Evolutionary conservation across 805 yeast species (phyloP).

Genomic region (Ogataea nitratoaversa): DNA sequence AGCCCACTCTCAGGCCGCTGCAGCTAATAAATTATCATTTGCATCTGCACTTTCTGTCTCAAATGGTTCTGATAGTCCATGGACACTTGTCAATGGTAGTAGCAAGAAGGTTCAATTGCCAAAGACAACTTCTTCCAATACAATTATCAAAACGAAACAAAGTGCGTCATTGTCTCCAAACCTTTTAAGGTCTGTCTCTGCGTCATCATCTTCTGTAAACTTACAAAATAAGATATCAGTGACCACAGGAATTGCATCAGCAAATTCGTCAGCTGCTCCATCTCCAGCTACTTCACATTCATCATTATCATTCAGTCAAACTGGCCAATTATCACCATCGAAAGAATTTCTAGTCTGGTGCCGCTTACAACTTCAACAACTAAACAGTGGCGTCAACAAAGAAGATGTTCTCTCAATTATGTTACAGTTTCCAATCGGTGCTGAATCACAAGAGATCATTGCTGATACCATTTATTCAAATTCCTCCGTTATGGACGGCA

Average conservation of each 20-base stretch:
- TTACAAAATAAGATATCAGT: no score
- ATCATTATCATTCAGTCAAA: slow-evolving; percentile 2
- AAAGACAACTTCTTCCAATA: slow-evolving; percentile 20
- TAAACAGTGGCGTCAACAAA: slow-evolving; percentile 71
- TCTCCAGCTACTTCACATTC: slow-evolving; percentile 30
- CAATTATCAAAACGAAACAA: slow-evolving; percentile 14
- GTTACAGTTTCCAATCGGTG: slow-evolving; percentile 70
- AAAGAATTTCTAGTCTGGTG: slow-evolving; percentile 74
- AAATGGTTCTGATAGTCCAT: slow-evolving; percentile 17
- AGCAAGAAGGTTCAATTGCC: slow-evolving; percentile 32
- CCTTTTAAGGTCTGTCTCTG: slow-evolving; percentile 35
- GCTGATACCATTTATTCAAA: slow-evolving; percentile 89
- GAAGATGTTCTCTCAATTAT: slow-evolving; percentile 79
- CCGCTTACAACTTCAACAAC: slow-evolving; percentile 55
- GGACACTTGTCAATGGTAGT: slow-evolving; percentile 34
- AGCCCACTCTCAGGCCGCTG: no score
- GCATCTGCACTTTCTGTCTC: slow-evolving; percentile 21
- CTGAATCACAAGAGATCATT: slow-evolving; percentile 78
- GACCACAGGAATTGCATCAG: no score
- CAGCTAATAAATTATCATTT: slow-evolving; percentile 15
- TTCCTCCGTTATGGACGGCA: slow-evolving; percentile 88
- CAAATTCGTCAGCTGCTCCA: slow-evolving; percentile 34
- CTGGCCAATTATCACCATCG: slow-evolving; percentile 35
- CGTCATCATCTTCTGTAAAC: slow-evolving; percentile 33
- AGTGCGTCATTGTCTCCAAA: slow-evolving; percentile 28